These are phyloP conservation scores for Neurospora pannonica DNA, from an alignment of 495 filamentous ascomycete species.

Conservation along the genomic window DNA sequence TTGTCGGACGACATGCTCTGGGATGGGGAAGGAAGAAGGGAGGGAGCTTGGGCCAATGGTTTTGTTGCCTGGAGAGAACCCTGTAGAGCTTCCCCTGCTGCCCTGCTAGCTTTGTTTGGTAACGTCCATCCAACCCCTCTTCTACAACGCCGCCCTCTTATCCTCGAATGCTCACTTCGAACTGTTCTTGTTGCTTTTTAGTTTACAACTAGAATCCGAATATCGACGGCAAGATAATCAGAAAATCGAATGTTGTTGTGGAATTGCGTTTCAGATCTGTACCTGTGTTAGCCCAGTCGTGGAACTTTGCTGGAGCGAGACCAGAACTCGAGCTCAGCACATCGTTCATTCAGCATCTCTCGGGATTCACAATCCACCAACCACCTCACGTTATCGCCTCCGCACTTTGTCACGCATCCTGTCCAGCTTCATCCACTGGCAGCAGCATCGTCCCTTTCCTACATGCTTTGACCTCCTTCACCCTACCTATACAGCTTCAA, in stretches of 20 bases:
- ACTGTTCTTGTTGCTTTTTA: neutral
- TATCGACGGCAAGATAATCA: neutral
- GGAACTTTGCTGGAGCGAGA: neutral
- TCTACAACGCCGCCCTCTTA: neutral
- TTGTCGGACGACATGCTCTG: neutral
- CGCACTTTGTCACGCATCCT: neutral
- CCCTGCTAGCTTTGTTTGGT: neutral
- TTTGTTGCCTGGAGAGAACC: neutral
- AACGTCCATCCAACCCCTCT: neutral
- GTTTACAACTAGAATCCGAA: neutral
- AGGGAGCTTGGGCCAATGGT: neutral
- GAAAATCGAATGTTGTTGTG: neutral
- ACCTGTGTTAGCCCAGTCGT: neutral
- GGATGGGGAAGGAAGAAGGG: neutral
- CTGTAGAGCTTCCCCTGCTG: neutral
- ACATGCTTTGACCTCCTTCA: neutral
- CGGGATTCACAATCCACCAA: neutral
- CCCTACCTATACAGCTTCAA: neutral
- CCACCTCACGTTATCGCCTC: neutral
- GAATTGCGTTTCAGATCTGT: neutral
- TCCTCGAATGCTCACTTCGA: neutral
- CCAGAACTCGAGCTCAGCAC: neutral
- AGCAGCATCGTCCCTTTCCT: neutral
- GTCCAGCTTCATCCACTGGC: neutral
- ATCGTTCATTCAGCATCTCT: neutral